Conservation (phyloP, 768 basidiomycete genomes). For the Russula sp. region DNA sequence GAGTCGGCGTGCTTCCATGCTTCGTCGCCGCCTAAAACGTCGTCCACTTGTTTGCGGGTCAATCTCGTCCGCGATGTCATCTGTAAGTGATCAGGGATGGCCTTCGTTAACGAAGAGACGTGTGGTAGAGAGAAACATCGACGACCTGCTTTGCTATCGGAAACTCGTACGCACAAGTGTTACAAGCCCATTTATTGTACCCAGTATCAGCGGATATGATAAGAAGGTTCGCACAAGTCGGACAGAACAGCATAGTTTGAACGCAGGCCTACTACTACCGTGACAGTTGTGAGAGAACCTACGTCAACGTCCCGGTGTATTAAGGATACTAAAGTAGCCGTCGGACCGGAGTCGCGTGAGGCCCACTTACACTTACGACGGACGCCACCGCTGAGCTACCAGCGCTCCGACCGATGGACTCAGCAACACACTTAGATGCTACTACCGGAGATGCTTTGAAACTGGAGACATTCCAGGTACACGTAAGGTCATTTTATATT, state of each 20-base stretch:
- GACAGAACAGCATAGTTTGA: constrained; percentile 80
- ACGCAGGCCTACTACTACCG: not conserved
- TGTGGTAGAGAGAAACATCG: constrained; percentile 14
- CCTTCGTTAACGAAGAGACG: not conserved
- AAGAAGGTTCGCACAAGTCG: constrained; percentile 86
- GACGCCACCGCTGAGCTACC: not conserved
- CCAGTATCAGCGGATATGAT: constrained; percentile 71
- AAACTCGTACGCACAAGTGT: constrained; percentile 93
- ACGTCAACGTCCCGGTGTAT: too few relatives aligned
- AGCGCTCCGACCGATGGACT: not conserved
- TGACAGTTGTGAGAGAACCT: too few relatives aligned
- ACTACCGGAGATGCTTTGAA: constrained; percentile 8
- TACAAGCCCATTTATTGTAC: constrained; percentile 90
- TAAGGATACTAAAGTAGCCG: too few relatives aligned
- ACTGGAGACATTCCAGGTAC: constrained; percentile 22
- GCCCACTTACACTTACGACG: too few relatives aligned
- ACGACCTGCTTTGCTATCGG: constrained; percentile 77
- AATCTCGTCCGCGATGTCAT: constrained; percentile 88
- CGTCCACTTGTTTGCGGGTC: constrained; percentile 88
- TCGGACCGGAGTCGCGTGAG: not conserved
- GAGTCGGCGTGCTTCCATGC: constrained; percentile 93
- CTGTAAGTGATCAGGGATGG: constrained; percentile 35
- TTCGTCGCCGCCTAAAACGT: constrained; percentile 91
- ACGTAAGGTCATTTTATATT: not conserved
- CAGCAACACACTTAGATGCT: not conserved